These are phyloP conservation scores for Decorospora gaudefroyi DNA, from an alignment of 2,329 filamentous ascomycete species.

Conservation along the genomic window DNA sequence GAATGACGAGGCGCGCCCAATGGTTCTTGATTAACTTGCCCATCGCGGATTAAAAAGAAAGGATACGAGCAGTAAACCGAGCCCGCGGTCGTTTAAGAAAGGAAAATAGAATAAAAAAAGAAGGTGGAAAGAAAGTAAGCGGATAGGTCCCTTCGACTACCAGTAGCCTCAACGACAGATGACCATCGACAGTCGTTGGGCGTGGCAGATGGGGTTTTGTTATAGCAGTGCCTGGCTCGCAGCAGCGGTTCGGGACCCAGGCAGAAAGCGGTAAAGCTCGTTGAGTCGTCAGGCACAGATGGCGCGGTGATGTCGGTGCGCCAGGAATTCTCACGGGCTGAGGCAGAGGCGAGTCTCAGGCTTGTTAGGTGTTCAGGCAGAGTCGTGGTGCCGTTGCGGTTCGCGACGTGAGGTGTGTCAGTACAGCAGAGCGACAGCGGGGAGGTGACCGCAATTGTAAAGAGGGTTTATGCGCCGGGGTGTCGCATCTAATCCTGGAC, in stretches of 20 bases:
- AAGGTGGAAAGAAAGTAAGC: conserved; percentile 10
- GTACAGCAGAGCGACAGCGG: conserved; percentile 34
- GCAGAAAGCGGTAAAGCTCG: conserved; percentile 19
- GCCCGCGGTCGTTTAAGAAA: conserved; percentile 32
- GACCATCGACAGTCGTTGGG: conserved; percentile 34
- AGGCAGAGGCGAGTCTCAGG: conserved; percentile 44
- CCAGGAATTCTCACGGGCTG: conserved; percentile 29
- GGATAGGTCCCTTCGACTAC: conserved; percentile 39
- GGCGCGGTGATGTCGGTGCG: conserved; percentile 5
- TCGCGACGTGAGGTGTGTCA: conserved; percentile 47
- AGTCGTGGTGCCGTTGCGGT: conserved; percentile 25
- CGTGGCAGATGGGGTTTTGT: conserved; percentile 39
- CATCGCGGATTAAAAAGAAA: conserved; percentile 61
- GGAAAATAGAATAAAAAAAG: conserved; percentile 12
- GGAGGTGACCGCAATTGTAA: conserved; percentile 39
- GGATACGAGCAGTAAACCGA: conserved; percentile 38
- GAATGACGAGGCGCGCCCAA: conserved; percentile 91
- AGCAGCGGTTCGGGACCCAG: conserved; percentile 20
- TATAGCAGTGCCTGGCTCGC: conserved; percentile 33
- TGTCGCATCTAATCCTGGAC: conserved; percentile 2
- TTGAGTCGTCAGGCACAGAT: conserved; percentile 31
- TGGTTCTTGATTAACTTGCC: conserved; percentile 99
- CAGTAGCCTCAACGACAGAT: conserved; percentile 44
- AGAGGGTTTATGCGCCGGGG: conserved; percentile 42
- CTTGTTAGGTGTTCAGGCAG: conserved; percentile 39